Percentiles rank a stretch among this genome's conserved stretches.
phyloP scores from a whole-genome alignment of 1,284 basidiomycete species.

The Moniliophthora roreri region DNA sequence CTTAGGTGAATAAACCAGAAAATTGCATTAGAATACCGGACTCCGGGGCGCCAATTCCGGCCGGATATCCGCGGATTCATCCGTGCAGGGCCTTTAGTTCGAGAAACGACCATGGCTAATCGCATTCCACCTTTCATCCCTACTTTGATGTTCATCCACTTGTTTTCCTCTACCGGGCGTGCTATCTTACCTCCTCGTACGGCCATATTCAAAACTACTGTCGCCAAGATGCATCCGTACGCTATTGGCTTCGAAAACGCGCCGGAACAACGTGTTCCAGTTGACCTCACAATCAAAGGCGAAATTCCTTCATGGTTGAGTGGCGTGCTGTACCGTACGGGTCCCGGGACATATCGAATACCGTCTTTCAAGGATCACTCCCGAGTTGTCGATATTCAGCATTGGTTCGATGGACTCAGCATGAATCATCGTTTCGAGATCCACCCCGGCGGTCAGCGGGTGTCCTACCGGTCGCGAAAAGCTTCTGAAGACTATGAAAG shows the following conservation, averaged over 20 bases:
- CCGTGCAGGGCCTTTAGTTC: too few relatives aligned
- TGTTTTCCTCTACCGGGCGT: too few relatives aligned
- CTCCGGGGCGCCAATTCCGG: too few relatives aligned
- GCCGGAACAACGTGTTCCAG: constrained; percentile 10
- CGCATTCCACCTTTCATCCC: too few relatives aligned
- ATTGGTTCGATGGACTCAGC: constrained; percentile 28
- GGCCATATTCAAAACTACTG: not conserved
- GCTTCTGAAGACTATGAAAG: constrained; percentile 17
- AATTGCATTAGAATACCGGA: too few relatives aligned
- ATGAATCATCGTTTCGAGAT: constrained; percentile 27
- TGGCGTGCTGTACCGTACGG: constrained; percentile 26
- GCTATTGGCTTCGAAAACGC: constrained; percentile 12
- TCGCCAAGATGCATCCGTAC: constrained; percentile 9
- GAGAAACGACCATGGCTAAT: too few relatives aligned
- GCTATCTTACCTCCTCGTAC: too few relatives aligned
- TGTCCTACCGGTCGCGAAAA: constrained; percentile 22
- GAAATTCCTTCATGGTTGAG: constrained; percentile 23
- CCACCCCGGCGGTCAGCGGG: constrained; percentile 13
- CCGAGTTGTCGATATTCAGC: constrained; percentile 19
- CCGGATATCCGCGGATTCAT: too few relatives aligned
- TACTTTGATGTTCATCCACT: too few relatives aligned
- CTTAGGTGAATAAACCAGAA: too few relatives aligned
- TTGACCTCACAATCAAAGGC: constrained; percentile 11
- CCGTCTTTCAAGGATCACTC: constrained; percentile 14
- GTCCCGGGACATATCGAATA: constrained; percentile 24